Base-by-base conservation (phyloP, 441 rosid species). In the Erodium moschatum region DNA sequence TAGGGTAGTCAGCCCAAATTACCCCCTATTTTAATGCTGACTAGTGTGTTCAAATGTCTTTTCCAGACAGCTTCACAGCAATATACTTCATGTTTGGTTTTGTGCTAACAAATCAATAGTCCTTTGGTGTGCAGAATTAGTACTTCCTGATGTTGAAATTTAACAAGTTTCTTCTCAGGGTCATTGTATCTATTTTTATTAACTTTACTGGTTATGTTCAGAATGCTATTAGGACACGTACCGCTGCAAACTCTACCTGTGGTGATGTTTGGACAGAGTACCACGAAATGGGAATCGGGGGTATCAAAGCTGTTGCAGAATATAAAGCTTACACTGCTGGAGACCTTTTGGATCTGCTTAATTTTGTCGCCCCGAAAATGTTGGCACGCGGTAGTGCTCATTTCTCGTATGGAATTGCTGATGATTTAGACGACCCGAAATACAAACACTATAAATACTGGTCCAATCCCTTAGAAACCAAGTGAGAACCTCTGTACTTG, bases 221-320 rank as follows among this genome's bases (percentile, higher is more conserved):
- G 99, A 96, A 70, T 82, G 96, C 99, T 58, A 83, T 85, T 29
- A 94, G 89, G 74, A 97, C 96, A 65, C 75, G 69, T 64, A 89
- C 78, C 75, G 75, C 81, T 66, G 92, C 87, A 69, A 95, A 91
- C 74, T 78, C 79, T 33, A 78, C 87, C n/a, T 89, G 97, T 64
- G 80, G 84, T 68, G 99, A 94, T 70, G 89, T 87, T 72, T 89
- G 97, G 97, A 88, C 99, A 1, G 99, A 94, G 78, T 94, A 94
- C 78, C 91, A 89, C 80, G 99, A 94, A 48, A 94, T 94, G 94
- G 97, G 97, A 66, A 58, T 78, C 74, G 92, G 81, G 75, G 97
- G 99, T 68, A 82, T 91, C 72, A 83, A 81, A 79, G 94, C 97
- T 70, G 86, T 86, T 27, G 94, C 87, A 31, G 97, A 89, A 75